These are phyloP conservation scores for Rutstroemia sydowiana DNA, from an alignment of 2,329 filamentous ascomycete species.

Conservation along the genomic window DNA sequence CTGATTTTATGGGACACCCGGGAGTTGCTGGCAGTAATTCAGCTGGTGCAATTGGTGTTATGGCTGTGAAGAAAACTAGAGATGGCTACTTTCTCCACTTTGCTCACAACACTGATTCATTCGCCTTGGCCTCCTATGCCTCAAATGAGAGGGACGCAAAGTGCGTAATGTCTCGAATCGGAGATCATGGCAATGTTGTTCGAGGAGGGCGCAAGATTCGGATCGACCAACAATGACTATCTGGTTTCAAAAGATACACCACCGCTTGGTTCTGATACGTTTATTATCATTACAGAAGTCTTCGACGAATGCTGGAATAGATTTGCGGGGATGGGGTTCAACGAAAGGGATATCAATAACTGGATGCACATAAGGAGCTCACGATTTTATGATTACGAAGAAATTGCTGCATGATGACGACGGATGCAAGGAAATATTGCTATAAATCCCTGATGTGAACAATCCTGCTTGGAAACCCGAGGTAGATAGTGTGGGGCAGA, in stretches of 20 bases:
- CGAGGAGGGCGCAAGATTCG: conserved; percentile 29
- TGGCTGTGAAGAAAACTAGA: conserved; percentile 78
- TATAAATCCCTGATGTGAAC: neutral
- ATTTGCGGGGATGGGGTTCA: too few species aligned
- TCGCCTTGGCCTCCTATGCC: conserved; percentile 83
- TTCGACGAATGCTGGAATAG: too few species aligned
- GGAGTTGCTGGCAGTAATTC: conserved; percentile 75
- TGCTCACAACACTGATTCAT: conserved; percentile 89
- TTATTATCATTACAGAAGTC: neutral
- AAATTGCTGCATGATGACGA: neutral
- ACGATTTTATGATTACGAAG: conserved; percentile 1
- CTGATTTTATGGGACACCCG: conserved; percentile 91
- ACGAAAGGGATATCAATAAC: neutral
- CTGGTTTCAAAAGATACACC: neutral
- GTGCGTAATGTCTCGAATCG: conserved; percentile 76
- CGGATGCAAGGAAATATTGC: neutral
- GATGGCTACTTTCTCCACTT: conserved; percentile 81
- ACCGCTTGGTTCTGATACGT: neutral
- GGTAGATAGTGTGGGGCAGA: conserved; percentile 1
- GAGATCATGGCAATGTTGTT: conserved; percentile 25
- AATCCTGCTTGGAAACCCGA: conserved; percentile 3
- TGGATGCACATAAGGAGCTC: neutral
- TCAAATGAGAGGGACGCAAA: conserved; percentile 66
- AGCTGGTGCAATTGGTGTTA: conserved; percentile 80
- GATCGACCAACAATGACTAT: conserved; percentile 16